Evolutionary conservation across 2,329 filamentous ascomycete genomes (phyloP).

Genomic region (Lachnellula occidentalis): DNA sequence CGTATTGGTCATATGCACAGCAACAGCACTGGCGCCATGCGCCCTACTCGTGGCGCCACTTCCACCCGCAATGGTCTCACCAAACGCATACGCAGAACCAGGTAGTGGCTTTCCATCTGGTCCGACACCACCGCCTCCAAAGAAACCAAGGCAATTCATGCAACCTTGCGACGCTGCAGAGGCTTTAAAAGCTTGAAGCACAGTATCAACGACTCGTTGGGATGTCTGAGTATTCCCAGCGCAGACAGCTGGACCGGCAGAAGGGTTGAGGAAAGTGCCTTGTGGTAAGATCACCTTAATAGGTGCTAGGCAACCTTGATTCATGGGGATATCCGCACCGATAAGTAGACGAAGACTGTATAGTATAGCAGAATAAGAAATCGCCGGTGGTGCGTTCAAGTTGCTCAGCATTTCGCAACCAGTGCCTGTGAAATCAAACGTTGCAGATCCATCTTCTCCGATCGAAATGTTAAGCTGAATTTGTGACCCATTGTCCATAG

Average conservation of each 20-base stretch:
- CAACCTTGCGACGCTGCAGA: slow-evolving; percentile 73
- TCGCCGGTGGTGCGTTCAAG: slow-evolving; percentile 71
- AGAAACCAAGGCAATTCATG: slow-evolving; percentile 74
- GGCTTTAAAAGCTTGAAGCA: slow-evolving; percentile 70
- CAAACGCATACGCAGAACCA: slow-evolving; percentile 61
- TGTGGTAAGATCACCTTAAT: slow-evolving; percentile 58
- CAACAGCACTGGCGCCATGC: slow-evolving; percentile 17
- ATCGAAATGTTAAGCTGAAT: slow-evolving; percentile 69
- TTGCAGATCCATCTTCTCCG: slow-evolving; percentile 61
- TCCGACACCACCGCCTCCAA: slow-evolving; percentile 62
- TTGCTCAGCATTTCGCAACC: slow-evolving; percentile 71
- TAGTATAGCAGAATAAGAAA: slow-evolving; percentile 76
- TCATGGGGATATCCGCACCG: slow-evolving; percentile 73
- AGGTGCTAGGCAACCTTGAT: slow-evolving; percentile 73
- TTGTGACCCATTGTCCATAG: slow-evolving; percentile 54
- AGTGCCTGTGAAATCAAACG: slow-evolving; percentile 71
- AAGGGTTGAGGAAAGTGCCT: slow-evolving; percentile 65
- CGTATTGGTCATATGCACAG: slow-evolving; percentile 23
- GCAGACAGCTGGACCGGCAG: slow-evolving; percentile 62
- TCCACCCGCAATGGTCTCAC: slow-evolving; percentile 24
- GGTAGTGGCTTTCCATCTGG: slow-evolving; percentile 51
- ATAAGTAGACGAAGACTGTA: slow-evolving; percentile 76
- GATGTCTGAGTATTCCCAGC: slow-evolving; percentile 75
- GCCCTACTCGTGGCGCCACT: slow-evolving; percentile 18
- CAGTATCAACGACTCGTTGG: slow-evolving; percentile 74